Conservation (phyloP, 768 basidiomycete species). For the Boletus coccyginus region DNA sequence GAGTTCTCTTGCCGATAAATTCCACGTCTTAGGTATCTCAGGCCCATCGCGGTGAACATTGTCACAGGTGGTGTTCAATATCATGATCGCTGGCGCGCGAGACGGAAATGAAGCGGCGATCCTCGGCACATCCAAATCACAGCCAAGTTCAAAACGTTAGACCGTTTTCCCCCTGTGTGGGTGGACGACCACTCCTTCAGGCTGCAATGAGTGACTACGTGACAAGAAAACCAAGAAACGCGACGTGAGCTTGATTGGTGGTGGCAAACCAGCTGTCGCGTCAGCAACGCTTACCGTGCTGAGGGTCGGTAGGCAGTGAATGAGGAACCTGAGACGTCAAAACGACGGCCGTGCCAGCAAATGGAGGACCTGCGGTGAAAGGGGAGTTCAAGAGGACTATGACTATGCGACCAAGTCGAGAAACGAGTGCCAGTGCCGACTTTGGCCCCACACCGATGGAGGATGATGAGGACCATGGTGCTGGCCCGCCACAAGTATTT, state of each 20-base stretch:
- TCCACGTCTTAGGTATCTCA: no score
- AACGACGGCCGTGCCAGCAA: slow-evolving; percentile 19
- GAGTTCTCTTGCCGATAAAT: no score
- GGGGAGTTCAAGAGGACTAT: slow-evolving; percentile 60
- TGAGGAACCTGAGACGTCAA: slow-evolving; percentile 45
- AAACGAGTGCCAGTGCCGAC: slow-evolving; percentile 50
- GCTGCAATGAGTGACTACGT: slow-evolving; percentile 90
- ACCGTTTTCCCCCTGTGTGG: no score
- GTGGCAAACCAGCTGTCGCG: slow-evolving; percentile 63
- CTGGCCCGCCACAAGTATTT: slow-evolving; percentile 46
- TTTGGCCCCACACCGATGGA: slow-evolving; percentile 57
- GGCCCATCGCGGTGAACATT: no score
- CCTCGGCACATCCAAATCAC: no score
- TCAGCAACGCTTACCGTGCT: slow-evolving; percentile 35
- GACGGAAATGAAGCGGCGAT: no score
- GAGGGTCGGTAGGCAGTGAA: slow-evolving; percentile 65
- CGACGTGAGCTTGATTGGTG: slow-evolving; percentile 79
- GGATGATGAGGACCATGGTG: slow-evolving; percentile 44
- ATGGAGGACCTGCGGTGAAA: slow-evolving; percentile 32
- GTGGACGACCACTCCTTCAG: slow-evolving; percentile 27
- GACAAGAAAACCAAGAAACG: slow-evolving; percentile 78
- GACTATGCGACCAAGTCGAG: slow-evolving; percentile 41
- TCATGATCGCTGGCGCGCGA: no score
- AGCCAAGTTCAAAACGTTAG: no score
- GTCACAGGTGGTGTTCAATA: no score